Conservation (phyloP, 768 basidiomycete genomes). For the Tephrocybe sp. region DNA sequence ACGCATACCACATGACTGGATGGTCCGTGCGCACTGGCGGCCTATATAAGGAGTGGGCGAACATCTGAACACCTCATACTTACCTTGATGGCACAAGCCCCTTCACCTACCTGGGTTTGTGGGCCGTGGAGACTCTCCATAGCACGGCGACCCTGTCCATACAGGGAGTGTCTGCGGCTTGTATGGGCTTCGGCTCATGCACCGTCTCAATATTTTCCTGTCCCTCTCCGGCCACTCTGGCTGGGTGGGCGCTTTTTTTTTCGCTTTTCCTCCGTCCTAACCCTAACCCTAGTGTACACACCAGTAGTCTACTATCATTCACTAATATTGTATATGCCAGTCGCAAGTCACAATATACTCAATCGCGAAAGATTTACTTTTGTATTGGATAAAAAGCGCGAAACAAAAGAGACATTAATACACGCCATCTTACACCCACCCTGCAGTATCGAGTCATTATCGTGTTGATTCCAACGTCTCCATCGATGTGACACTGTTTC, state of each 20-base stretch:
- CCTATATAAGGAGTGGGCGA: slow-evolving; percentile 1
- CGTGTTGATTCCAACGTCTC: slow-evolving; percentile 74
- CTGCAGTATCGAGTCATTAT: slow-evolving; percentile 9
- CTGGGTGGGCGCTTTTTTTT: slow-evolving; percentile 42
- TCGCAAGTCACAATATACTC: background rate
- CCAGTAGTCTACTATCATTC: background rate
- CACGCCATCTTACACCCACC: slow-evolving; percentile 13
- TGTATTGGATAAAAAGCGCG: background rate
- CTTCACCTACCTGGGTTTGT: slow-evolving; percentile 55
- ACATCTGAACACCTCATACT: slow-evolving; percentile 40
- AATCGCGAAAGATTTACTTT: no score
- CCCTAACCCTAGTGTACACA: slow-evolving; percentile 29
- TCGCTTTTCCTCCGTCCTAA: slow-evolving; percentile 20
- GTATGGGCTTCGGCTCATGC: slow-evolving; percentile 65
- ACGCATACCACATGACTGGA: background rate
- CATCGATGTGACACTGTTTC: slow-evolving; percentile 96
- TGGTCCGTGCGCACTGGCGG: slow-evolving; percentile 12
- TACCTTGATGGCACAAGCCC: slow-evolving; percentile 64
- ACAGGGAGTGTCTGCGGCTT: slow-evolving; percentile 52
- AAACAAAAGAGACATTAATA: slow-evolving; percentile 2
- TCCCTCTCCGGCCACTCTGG: slow-evolving; percentile 53
- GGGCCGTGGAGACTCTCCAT: slow-evolving; percentile 58
- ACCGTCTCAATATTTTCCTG: slow-evolving; percentile 66
- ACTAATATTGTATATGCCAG: no score
- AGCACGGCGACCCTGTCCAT: slow-evolving; percentile 73